phyloP scores from a whole-genome alignment of 495 filamentous ascomycete genomes.

The Glarea lozoyensis region DNA sequence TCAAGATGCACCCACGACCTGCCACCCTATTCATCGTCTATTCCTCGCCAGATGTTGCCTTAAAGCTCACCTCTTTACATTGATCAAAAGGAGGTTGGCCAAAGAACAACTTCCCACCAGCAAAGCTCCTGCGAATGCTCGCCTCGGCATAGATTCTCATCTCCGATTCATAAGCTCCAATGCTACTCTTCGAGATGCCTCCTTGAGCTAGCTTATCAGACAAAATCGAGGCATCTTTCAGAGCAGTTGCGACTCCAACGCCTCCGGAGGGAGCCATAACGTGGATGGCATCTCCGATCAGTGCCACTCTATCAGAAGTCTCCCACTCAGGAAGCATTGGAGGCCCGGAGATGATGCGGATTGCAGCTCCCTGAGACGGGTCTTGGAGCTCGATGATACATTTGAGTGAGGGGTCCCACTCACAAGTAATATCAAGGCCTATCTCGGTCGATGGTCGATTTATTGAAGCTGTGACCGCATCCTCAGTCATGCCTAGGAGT shows the following conservation, averaged over 20 bases:
- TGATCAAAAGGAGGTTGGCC: too few relatives aligned
- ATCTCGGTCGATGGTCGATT: too few relatives aligned
- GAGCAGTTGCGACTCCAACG: conserved; percentile 21
- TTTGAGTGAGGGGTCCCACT: conserved; percentile 17
- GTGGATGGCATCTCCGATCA: conserved; percentile 49
- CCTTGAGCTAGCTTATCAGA: conserved; percentile 17
- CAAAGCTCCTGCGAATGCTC: conserved; percentile 1
- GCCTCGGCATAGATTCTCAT: conserved; percentile 8
- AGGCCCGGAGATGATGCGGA: conserved; percentile 29
- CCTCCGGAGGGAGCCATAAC: conserved; percentile 39
- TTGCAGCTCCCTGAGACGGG: conserved; percentile 22
- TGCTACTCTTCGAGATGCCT: conserved; percentile 9
- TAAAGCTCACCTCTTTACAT: conserved; percentile 1
- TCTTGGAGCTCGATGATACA: conserved; percentile 29
- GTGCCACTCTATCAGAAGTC: conserved; percentile 32
- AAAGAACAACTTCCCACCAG: too few relatives aligned
- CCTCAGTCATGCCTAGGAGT: too few relatives aligned
- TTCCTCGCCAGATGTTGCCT: too few relatives aligned
- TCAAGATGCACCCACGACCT: too few relatives aligned
- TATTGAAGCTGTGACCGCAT: too few relatives aligned
- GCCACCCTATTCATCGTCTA: too few relatives aligned
- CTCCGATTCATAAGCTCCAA: conserved; percentile 4
- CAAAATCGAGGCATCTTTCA: conserved; percentile 23
- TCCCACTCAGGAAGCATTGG: conserved; percentile 25
- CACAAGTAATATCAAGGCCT: background rate